These are phyloP conservation scores for Xylariaceae sp. DNA, from an alignment of 2,329 filamentous ascomycete genomes.

Conservation along the genomic window DNA sequence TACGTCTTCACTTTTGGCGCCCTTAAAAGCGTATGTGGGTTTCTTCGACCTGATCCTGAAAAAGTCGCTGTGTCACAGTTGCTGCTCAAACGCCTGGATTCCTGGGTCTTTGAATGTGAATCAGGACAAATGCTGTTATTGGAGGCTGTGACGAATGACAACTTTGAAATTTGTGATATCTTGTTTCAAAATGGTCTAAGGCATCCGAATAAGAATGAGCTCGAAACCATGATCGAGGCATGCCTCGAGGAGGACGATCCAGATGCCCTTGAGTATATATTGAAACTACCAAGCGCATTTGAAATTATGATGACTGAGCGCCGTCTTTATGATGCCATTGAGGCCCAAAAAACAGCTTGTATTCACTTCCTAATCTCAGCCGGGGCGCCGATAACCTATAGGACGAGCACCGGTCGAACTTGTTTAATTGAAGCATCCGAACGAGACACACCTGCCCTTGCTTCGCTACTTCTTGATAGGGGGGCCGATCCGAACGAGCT, in stretches of 20 bases:
- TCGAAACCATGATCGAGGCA: background rate
- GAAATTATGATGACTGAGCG: background rate
- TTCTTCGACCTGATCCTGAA: background rate
- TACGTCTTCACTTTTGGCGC: background rate
- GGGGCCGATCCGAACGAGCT: conserved; percentile 26
- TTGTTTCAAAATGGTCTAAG: conserved; percentile 6
- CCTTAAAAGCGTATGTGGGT: background rate
- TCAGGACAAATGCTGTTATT: background rate
- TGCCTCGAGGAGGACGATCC: background rate
- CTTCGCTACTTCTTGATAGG: conserved; percentile 12
- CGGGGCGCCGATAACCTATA: conserved; percentile 7
- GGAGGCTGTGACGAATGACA: background rate
- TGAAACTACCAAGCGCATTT: background rate
- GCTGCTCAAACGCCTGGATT: conserved; percentile 2
- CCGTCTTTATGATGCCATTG: conserved; percentile 4
- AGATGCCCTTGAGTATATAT: conserved; percentile 4
- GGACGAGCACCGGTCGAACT: conserved; percentile 1
- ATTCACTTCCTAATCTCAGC: conserved; percentile 14
- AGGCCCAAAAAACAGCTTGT: background rate
- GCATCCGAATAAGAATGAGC: conserved; percentile 1
- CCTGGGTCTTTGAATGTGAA: background rate
- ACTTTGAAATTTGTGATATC: conserved; percentile 6
- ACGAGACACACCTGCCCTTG: background rate
- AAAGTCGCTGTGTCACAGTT: conserved; percentile 1
- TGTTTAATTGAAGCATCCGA: conserved; percentile 17